These are phyloP conservation scores for Magnusiomyces sp. DNA, from an alignment of 1,139 yeast species.

Conservation along the genomic window DNA sequence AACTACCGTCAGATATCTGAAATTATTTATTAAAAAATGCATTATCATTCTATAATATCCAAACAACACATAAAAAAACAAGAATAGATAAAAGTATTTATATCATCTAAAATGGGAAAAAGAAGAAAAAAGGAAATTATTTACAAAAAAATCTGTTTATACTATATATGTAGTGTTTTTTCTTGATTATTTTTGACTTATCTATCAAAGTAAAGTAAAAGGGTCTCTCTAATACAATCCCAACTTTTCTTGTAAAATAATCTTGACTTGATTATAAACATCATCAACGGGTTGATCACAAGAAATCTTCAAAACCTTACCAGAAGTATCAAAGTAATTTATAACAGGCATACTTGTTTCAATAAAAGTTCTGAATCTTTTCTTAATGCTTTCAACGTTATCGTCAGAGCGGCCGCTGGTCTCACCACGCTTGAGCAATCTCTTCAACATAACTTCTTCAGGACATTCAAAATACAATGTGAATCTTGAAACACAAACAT, in stretches of 20 bases:
- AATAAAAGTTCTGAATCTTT: constrained; percentile 76
- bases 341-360: constrained; percentile 96
- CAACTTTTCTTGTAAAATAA: constrained; percentile 9
- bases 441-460: constrained; percentile 73
- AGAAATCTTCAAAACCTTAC: constrained; percentile 66
- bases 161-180: too few relatives aligned
- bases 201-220: neutral
- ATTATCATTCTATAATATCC: neutral
- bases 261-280: constrained; percentile 63
- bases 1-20: too few relatives aligned
- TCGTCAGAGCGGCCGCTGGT: constrained; percentile 93
- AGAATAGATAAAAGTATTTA: neutral
- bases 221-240: constrained; percentile 3
- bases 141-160: too few relatives aligned
- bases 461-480: constrained; percentile 93
- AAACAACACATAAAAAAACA: neutral
- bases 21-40: too few relatives aligned
- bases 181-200: too few relatives aligned
- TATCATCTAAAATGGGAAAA: neutral
- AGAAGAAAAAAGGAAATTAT: neutral
- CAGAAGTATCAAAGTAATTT: constrained; percentile 66
- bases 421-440: constrained; percentile 86
- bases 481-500: constrained; percentile 45
- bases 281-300: constrained; percentile 76
- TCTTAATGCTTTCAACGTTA: constrained; percentile 79